Conservation (phyloP, 1,139 yeast genomes). For the Citeromyces hawaiiensis region DNA sequence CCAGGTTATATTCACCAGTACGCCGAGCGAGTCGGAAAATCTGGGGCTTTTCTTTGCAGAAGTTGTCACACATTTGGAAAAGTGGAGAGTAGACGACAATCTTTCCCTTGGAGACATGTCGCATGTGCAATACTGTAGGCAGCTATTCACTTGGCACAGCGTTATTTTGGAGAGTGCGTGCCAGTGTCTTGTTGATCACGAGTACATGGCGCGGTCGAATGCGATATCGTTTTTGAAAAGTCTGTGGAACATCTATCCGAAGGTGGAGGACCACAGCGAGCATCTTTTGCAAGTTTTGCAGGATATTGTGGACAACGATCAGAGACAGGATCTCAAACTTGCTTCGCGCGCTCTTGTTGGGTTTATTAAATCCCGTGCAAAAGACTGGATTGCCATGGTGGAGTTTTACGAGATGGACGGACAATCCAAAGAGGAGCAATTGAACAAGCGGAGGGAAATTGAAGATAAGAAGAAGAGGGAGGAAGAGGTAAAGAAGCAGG, state of each 20-base stretch:
- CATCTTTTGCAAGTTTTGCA: slow-evolving; percentile 33
- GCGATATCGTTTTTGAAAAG: slow-evolving; percentile 69
- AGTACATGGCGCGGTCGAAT: slow-evolving; percentile 75
- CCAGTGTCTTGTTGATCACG: slow-evolving; percentile 36
- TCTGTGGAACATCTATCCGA: slow-evolving; percentile 52
- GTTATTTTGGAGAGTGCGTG: slow-evolving; percentile 31
- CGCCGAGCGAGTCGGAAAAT: slow-evolving; percentile 73
- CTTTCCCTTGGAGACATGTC: slow-evolving; percentile 16
- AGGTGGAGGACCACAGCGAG: slow-evolving; percentile 57
- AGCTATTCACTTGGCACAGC: slow-evolving; percentile 44
- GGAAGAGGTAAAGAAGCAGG: slow-evolving; percentile 6
- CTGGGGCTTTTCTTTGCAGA: slow-evolving; percentile 63
- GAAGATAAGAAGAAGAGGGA: slow-evolving; percentile 13
- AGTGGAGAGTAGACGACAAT: slow-evolving; percentile 23
- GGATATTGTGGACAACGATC: slow-evolving; percentile 35
- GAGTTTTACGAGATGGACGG: slow-evolving; percentile 36
- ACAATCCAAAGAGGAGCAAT: slow-evolving; percentile 15
- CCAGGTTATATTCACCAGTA: slow-evolving; percentile 54
- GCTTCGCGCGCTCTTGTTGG: slow-evolving; percentile 73
- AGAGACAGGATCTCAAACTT: slow-evolving; percentile 69
- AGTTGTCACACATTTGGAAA: slow-evolving; percentile 30
- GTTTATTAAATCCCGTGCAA: slow-evolving; percentile 46
- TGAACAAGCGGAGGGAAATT: slow-evolving; percentile 12
- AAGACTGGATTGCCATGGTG: slow-evolving; percentile 43
- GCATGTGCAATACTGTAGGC: slow-evolving; percentile 25